Percentiles rank a stretch among this genome's conserved stretches.
Evolutionary conservation across 305 asterid species (phyloP).

Genomic region (Solanum chacoense): DNA sequence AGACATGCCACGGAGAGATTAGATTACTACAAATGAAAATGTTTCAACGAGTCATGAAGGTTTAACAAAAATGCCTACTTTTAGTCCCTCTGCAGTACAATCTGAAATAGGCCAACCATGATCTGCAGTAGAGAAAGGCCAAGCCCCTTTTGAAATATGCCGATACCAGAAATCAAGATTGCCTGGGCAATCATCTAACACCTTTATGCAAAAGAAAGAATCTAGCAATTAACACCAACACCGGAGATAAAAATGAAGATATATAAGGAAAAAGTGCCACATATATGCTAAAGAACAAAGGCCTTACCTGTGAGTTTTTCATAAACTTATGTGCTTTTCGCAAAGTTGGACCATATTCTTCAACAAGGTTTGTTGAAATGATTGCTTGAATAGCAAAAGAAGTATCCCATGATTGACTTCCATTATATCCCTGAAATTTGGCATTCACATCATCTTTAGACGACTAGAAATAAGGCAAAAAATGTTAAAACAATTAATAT

Average conservation of each 20-base stretch:
- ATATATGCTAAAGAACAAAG: neutral
- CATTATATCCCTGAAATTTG: constrained; percentile 68
- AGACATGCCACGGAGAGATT: neutral
- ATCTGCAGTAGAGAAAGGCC: constrained; percentile 94
- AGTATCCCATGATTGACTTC: constrained; percentile 88
- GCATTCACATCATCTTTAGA: neutral
- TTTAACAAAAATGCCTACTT: constrained; percentile 24
- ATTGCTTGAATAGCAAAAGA: constrained; percentile 72
- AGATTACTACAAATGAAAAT: neutral
- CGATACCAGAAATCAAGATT: constrained; percentile 60
- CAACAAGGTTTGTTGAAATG: constrained; percentile 42
- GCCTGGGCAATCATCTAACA: constrained; percentile 70
- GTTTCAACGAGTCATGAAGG: neutral
- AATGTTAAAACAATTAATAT: neutral
- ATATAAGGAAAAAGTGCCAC: neutral
- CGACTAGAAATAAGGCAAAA: neutral
- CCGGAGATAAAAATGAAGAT: neutral
- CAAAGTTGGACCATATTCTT: constrained; percentile 53
- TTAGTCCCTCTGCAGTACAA: constrained; percentile 88
- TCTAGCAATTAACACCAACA: neutral
- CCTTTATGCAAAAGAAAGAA: constrained; percentile 35
- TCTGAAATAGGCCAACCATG: constrained; percentile 96
- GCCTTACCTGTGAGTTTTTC: constrained; percentile 54
- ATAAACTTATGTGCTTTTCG: constrained; percentile 51
- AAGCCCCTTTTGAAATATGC: constrained; percentile 85